Evolutionary conservation across 768 basidiomycete species (phyloP), one percentile per base, ranked within the genome.

Genomic region (Leccinellum albellum): DNA sequence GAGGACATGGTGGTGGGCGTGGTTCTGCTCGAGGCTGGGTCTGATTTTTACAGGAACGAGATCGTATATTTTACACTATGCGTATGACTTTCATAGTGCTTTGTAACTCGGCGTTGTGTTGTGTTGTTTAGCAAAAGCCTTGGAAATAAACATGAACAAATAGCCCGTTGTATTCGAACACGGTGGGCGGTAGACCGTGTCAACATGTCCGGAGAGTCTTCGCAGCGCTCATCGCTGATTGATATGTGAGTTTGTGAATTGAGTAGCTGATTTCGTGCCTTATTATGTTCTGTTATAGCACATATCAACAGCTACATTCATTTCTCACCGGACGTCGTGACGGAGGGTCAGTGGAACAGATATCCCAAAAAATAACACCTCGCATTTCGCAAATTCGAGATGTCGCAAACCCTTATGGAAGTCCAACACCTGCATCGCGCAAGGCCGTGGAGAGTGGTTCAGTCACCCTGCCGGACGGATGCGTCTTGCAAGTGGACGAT

Each of bases 1-100:
- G 84, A 47, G 90, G 89, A 6, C 91, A 94, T 69, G 91, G 91
- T 24, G 90, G 86, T 28, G 91, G 91, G 7, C 75, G 83, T 56
- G 91, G 90, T 3, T 80, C 89, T 35, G 89, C 89, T 20, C 77
- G 81, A 44, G 87, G 87, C 35, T 89, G 84, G 84, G 78, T 78
- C 32, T 84, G 63, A 72, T 44, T 40, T 44, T 26, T 3, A 17
- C 14, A 13, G 31, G 3, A 33, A 6, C 45, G 6, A 20, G 1
- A 29, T 48, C 3, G 8, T 44, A 26, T 31, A 10, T 29, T n/a
- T n/a, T 14, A 33, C 12, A 31, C 12, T 31, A 31, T 31, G 31
- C 31, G 12, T 24, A 29, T 5, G 15, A 31, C 29, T 31, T 31
- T 31, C 31, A 31, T 28, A 28, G 26, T 26, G 6, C 3, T 6